These are phyloP conservation scores for Saccharomyces jurei DNA, from an alignment of 805 yeast species.

Conservation along the genomic window DNA sequence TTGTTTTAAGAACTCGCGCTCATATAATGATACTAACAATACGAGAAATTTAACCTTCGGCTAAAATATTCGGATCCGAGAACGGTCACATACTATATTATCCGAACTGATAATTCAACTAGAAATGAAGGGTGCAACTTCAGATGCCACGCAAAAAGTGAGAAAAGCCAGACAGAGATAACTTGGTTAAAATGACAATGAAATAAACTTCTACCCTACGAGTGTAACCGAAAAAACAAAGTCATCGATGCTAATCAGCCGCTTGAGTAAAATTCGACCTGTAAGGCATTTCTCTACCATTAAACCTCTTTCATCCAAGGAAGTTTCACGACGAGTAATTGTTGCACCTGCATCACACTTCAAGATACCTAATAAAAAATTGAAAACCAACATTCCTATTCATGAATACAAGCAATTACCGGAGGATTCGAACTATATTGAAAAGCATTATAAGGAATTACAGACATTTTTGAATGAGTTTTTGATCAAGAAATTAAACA, in stretches of 20 bases:
- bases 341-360: slow-evolving; percentile 17
- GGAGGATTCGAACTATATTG: slow-evolving; percentile 45
- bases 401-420: slow-evolving; percentile 40
- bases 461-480: slow-evolving; percentile 14
- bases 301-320: slow-evolving; percentile 2
- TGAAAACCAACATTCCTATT: slow-evolving; percentile 8
- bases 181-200: neutral
- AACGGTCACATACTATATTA: neutral
- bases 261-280: neutral
- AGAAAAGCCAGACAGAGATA: neutral
- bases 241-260: neutral
- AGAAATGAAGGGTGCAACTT: neutral
- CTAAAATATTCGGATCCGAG: neutral
- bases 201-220: neutral
- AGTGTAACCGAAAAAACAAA: neutral
- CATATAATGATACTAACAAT: neutral
- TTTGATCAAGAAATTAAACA: slow-evolving; percentile 17
- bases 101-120: neutral
- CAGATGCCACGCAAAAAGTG: neutral
- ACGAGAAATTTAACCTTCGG: neutral
- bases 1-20: neutral
- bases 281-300: neutral
- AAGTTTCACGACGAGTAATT: slow-evolving; percentile 16
- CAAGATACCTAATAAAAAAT: slow-evolving; percentile 1
- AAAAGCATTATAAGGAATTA: slow-evolving; percentile 40